A percentile compares a stretch with the other conserved stretches of the same genome.
Conservation (phyloP, 306 rosid species). For the Glycine tomentella region DNA sequence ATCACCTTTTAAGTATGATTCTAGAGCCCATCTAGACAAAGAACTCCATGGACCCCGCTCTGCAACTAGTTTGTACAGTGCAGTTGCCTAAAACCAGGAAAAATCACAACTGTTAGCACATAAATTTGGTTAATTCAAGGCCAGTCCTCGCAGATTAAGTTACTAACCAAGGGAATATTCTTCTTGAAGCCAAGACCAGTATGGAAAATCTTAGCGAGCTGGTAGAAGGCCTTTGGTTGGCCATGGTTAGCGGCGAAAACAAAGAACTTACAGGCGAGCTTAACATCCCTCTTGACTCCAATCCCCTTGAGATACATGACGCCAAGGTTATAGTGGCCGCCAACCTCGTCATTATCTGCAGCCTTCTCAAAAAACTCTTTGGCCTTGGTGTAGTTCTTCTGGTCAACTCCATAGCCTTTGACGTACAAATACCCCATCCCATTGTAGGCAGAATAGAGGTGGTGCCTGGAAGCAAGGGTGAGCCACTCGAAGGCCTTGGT, state of each 20-base stretch:
- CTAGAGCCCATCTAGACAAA: conserved; percentile 98
- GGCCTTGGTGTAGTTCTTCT: conserved; percentile 94
- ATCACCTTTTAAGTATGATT: conserved; percentile 90
- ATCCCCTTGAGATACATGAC: conserved; percentile 96
- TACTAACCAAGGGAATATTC: conserved; percentile 75
- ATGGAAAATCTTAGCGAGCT: conserved; percentile 98
- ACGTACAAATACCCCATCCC: conserved; percentile 96
- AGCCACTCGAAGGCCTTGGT: conserved; percentile 95
- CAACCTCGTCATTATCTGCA: conserved; percentile 74
- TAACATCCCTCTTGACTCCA: conserved; percentile 92
- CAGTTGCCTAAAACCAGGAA: conserved; percentile 74
- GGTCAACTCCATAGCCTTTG: conserved; percentile 91
- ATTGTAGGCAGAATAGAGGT: conserved; percentile 83
- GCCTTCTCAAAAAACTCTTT: conserved; percentile 97
- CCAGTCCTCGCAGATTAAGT: conserved; percentile 24
- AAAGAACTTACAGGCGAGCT: conserved; percentile 70
- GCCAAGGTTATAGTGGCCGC: conserved; percentile 94
- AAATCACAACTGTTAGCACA: conserved; percentile 38
- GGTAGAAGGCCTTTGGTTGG: conserved; percentile 98
- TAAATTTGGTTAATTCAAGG: conserved; percentile 18
- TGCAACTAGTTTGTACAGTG: conserved; percentile 89
- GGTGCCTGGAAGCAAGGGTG: conserved; percentile 83
- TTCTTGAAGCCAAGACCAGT: conserved; percentile 91
- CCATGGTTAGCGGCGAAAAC: conserved; percentile 86
- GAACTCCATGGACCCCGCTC: conserved; percentile 99